Evolutionary conservation across 768 basidiomycete genomes (phyloP), one percentile per base, ranked within the genome.

Genomic region (Mycena galopus): DNA sequence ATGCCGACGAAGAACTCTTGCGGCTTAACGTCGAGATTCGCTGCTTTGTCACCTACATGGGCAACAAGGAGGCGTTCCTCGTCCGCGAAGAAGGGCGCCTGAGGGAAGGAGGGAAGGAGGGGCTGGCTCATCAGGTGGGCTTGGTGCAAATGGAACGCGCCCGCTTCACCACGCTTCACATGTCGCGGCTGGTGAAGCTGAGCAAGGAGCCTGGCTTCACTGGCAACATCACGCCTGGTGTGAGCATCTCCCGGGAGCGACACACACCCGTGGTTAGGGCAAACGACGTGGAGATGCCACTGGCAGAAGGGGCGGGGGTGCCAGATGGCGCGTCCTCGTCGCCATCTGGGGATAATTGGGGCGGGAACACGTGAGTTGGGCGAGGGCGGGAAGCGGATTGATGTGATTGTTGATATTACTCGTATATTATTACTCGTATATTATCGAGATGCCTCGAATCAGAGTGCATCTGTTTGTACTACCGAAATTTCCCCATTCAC

Each of bases 21-120:
- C 57, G 57, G 11, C 57, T 58, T 9, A 58, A 58, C n/a, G 23
- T 58, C n/a, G 57, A 58, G 35, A 37, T 58, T 10, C 57, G 33
- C 35, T 35, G 57, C 3, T 21, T 58, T 3, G 12, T 58, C 11
- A 58, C 57, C 29, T 37, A 37, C 33, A 58, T 58, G 35, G 4
- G 23, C 4, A 35, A 58, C 35, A 35, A 58, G 23, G n/a, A 35
- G 10, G 32, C n/a, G 21, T 58, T 58, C 57, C 35, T 58, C 5
- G 35, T 1, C 19, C n/a, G 35, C n/a, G 33, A 69, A 19, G 67
- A 59, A 47, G 42, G 7, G 5, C 25, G 58, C 6, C 25, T 60
- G 37, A 23, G n/a, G 10, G 58, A 27, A 37, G 58, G 42, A 25
- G 58, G 35, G 25, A 27, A 17, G 23, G 14, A 11, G 4, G 37